These are phyloP conservation scores for Coniophora puteana DNA, from an alignment of 1,284 basidiomycete species.

Conservation along the genomic window DNA sequence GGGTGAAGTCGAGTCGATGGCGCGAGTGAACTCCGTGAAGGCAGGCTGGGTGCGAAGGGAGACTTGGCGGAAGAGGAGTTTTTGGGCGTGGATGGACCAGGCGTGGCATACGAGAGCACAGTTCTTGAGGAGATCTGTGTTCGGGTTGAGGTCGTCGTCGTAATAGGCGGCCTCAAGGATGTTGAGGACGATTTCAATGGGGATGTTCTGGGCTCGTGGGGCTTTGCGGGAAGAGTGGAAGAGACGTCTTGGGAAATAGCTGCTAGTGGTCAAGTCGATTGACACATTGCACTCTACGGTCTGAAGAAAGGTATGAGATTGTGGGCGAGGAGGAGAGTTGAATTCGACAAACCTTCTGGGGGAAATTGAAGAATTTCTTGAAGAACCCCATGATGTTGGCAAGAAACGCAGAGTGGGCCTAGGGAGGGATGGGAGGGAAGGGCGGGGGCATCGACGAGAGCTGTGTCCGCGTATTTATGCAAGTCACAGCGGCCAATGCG, in stretches of 20 bases:
- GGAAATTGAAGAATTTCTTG: conserved; percentile 32
- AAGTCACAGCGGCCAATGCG: too few relatives aligned
- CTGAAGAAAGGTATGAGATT: conserved; percentile 20
- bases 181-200: conserved; percentile 57
- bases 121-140: conserved; percentile 40
- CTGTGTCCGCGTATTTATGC: too few relatives aligned
- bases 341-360: conserved; percentile 22
- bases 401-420: too few relatives aligned
- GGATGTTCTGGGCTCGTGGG: conserved; percentile 33
- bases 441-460: too few relatives aligned
- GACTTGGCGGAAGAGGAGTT: conserved; percentile 57
- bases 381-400: conserved; percentile 35
- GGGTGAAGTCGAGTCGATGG: conserved; percentile 42
- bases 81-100: conserved; percentile 61
- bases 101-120: conserved; percentile 60
- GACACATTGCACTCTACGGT: conserved; percentile 33
- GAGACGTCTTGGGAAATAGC: conserved; percentile 8
- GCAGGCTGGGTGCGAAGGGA: conserved; percentile 47
- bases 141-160: conserved; percentile 33
- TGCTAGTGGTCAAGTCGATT: conserved; percentile 28
- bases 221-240: conserved; percentile 11
- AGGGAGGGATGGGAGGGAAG: too few relatives aligned
- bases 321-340: conserved; percentile 13
- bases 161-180: conserved; percentile 56
- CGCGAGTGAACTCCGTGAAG: conserved; percentile 48